Percentiles rank a stretch among this genome's conserved stretches.
phyloP scores from a whole-genome alignment of 1,284 basidiomycete species.

The Erythrobasidium hasegawianum region DNA sequence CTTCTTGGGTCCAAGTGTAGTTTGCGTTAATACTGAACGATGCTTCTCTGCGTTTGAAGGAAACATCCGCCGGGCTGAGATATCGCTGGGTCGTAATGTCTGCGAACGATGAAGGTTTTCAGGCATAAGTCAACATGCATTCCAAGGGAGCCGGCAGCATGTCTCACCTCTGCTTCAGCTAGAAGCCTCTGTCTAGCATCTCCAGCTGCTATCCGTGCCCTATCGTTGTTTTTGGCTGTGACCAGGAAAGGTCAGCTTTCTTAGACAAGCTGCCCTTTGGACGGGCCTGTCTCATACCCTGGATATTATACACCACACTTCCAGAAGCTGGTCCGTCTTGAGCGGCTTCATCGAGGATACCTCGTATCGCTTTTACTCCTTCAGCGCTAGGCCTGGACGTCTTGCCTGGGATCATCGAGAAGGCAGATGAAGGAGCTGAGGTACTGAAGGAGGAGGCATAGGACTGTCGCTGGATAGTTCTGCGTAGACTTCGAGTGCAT shows the following conservation, averaged over 20 bases:
- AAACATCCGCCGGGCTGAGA: not conserved
- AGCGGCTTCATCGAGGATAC: not conserved
- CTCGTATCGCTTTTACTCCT: not conserved
- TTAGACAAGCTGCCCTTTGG: too few species aligned
- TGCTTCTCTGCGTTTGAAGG: not conserved
- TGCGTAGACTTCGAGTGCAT: not conserved
- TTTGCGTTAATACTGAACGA: constrained; percentile 51
- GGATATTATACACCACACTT: not conserved
- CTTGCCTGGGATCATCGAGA: too few species aligned
- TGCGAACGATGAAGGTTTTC: not conserved
- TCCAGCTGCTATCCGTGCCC: too few species aligned
- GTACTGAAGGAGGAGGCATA: too few species aligned
- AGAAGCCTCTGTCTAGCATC: too few species aligned
- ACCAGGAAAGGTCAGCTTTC: too few species aligned
- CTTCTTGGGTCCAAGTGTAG: constrained; percentile 48
- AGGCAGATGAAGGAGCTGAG: too few species aligned
- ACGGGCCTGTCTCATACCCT: not conserved
- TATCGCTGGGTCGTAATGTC: not conserved
- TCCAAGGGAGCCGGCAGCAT: too few species aligned
- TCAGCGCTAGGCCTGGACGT: not conserved
- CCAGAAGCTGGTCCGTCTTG: not conserved
- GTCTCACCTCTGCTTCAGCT: too few species aligned
- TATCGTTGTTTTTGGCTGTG: too few species aligned
- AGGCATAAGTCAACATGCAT: too few species aligned
- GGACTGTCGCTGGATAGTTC: too few species aligned